Evolutionary conservation across 768 basidiomycete genomes (phyloP), one percentile per base, ranked within the genome.

Genomic region (Tricholoma hemisulphureum): DNA sequence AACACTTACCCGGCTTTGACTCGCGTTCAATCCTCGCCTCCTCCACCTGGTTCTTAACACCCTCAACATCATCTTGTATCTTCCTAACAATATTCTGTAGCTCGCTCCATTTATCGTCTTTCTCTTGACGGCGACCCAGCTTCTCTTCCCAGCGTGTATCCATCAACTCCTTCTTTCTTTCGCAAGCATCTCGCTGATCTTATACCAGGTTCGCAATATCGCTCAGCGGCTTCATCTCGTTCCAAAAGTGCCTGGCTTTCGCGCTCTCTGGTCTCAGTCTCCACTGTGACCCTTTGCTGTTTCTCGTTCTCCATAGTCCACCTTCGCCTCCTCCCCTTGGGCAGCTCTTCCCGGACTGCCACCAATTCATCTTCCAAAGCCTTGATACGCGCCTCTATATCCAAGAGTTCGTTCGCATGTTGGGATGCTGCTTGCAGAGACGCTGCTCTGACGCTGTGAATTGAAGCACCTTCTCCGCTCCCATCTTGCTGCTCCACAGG

Each of bases 171-270:
- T 77, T 85, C 75, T 91, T 89, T 62, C 77, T 73, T 28, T 83
- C 80, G 32, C 80, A 79, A 50, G 80, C 77, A 31, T 85, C 81
- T 1, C 82, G 76, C 56, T 90, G 87, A 57, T 87, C 84, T 56
- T 88, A 84, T 13, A 93, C 76, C 53, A 91, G 67, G 60, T 87
- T 86, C 1, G 91, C 87, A 61, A 94, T 82, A 58, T 93, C 90
- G 4, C 68, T 73, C 13, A 94, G 70, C 68, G 7, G 73, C 78
- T 13, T 87, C 84, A 59, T 87, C 83, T 6, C 85, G 81, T 56
- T 89, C 88, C 35, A 74, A 66, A 31, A 77, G 74, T 49, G 87
- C 88, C 35, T 74, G 73, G 20, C 82, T 73, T 59, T 88, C 85
- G 28, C 77, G 77, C 65, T 90, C 87, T 29, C 83, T 76, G 18